A percentile compares a stretch with the other conserved stretches of the same genome.
Evolutionary conservation across 331 rosid genomes (phyloP).

Genomic region (Acacia concinna): DNA sequence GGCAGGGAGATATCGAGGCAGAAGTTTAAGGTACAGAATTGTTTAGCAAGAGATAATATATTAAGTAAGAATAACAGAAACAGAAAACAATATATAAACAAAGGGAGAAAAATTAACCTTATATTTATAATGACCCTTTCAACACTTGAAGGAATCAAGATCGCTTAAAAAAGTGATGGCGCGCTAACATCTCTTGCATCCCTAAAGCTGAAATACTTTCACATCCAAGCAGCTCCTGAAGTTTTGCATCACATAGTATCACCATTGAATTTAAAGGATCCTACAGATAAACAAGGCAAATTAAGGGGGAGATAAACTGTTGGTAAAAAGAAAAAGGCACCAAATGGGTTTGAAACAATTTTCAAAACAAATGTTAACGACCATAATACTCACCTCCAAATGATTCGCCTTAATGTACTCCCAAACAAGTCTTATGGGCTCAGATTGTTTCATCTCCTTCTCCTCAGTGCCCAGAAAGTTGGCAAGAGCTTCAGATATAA

Average conservation of each 20-base stretch:
- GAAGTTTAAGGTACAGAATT: neutral
- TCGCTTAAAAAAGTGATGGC: slow-evolving; percentile 56
- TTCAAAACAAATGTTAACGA: neutral
- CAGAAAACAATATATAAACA: neutral
- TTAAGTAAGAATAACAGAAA: neutral
- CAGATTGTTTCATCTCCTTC: slow-evolving; percentile 72
- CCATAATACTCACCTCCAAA: slow-evolving; percentile 55
- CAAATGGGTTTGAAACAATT: neutral
- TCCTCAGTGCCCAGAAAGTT: slow-evolving; percentile 60
- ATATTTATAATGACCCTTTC: slow-evolving; percentile 30
- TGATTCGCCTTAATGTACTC: slow-evolving; percentile 68
- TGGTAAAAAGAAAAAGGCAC: neutral
- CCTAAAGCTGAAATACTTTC: slow-evolving; percentile 76
- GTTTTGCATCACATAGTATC: slow-evolving; percentile 73
- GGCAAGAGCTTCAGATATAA: slow-evolving; percentile 77
- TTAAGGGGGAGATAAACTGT: neutral
- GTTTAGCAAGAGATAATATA: neutral
- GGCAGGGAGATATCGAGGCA: neutral
- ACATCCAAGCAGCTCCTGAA: slow-evolving; percentile 70
- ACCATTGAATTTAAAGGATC: slow-evolving; percentile 71
- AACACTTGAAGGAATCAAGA: slow-evolving; percentile 40
- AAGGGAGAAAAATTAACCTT: neutral
- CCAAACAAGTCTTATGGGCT: slow-evolving; percentile 65
- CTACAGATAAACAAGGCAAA: slow-evolving; percentile 36
- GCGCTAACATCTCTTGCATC: slow-evolving; percentile 59